A percentile compares a stretch with the other conserved stretches of the same genome.
Evolutionary conservation across 768 basidiomycete species (phyloP).

Genomic region (Tulasnella sp.): DNA sequence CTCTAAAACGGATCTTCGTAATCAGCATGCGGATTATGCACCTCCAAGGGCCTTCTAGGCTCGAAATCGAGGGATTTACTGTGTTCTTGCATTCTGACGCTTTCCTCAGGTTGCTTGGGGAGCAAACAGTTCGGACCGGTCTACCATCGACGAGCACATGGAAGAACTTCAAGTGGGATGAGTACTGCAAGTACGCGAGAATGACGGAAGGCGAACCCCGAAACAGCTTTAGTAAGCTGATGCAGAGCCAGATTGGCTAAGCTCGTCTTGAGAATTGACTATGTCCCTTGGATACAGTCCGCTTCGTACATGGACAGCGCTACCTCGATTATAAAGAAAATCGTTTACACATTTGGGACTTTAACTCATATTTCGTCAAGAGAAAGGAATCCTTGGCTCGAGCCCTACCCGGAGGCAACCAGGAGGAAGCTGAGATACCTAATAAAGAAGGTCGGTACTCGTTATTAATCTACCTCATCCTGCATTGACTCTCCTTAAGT

Average conservation of each 20-base stretch:
- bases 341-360: constrained; percentile 5
- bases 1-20: constrained; percentile 4
- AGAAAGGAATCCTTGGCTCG: no score
- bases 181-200: not conserved
- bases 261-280: not conserved
- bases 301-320: constrained; percentile 4
- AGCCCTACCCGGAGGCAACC: no score
- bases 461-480: no score
- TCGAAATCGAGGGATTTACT: not conserved
- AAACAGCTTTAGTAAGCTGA: not conserved
- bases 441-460: no score
- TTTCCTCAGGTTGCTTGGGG: not conserved
- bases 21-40: not conserved
- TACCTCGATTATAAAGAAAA: constrained; percentile 5
- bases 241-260: not conserved
- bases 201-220: not conserved
- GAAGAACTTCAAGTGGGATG: not conserved
- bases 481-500: no score
- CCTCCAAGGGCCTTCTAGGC: not conserved
- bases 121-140: not conserved
- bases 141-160: not conserved
- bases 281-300: not conserved
- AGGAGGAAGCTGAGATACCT: no score
- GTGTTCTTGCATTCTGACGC: not conserved
- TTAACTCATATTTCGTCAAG: not conserved